Percentiles rank a stretch among this genome's conserved stretches.
Evolutionary conservation across 2,329 filamentous ascomycete genomes (phyloP).

Genomic region (Pezicula radicicola): DNA sequence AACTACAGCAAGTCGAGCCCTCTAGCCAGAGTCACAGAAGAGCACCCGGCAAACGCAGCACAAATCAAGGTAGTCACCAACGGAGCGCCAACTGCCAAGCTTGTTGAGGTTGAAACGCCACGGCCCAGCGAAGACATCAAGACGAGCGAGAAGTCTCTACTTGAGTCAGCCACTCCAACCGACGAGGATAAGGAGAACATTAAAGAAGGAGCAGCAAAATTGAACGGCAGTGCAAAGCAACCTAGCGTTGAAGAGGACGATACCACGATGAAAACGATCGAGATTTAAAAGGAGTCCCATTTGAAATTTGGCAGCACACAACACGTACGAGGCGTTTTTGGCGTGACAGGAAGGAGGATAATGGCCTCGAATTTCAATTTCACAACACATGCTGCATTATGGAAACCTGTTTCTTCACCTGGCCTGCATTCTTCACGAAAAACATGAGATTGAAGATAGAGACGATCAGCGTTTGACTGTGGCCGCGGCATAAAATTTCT

Average conservation of each 20-base stretch:
- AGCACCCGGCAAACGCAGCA: slow-evolving; percentile 32
- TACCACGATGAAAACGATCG: slow-evolving; percentile 31
- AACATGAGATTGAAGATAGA: neutral
- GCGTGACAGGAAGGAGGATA: neutral
- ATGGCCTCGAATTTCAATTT: neutral
- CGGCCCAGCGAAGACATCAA: slow-evolving; percentile 26
- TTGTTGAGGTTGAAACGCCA: slow-evolving; percentile 32
- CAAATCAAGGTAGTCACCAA: slow-evolving; percentile 22
- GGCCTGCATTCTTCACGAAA: neutral
- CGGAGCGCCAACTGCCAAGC: slow-evolving; percentile 21
- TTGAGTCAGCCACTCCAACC: slow-evolving; percentile 18
- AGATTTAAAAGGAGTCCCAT: slow-evolving; percentile 23
- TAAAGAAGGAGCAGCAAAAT: slow-evolving; percentile 14
- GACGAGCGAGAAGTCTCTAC: slow-evolving; percentile 19
- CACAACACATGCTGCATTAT: neutral
- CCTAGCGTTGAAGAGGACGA: slow-evolving; percentile 28
- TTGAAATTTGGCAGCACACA: neutral
- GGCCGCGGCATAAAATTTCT: neutral
- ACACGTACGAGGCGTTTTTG: neutral
- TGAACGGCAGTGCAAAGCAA: slow-evolving; percentile 23
- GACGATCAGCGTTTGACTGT: neutral
- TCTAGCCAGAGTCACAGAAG: slow-evolving; percentile 72
- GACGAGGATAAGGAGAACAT: slow-evolving; percentile 27
- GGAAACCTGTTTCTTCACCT: neutral
- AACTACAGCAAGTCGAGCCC: slow-evolving; percentile 68